Evolutionary conservation across 345 rosid species (phyloP), one percentile per base, ranked within the genome.

Genomic region (Hypericum perforatum): DNA sequence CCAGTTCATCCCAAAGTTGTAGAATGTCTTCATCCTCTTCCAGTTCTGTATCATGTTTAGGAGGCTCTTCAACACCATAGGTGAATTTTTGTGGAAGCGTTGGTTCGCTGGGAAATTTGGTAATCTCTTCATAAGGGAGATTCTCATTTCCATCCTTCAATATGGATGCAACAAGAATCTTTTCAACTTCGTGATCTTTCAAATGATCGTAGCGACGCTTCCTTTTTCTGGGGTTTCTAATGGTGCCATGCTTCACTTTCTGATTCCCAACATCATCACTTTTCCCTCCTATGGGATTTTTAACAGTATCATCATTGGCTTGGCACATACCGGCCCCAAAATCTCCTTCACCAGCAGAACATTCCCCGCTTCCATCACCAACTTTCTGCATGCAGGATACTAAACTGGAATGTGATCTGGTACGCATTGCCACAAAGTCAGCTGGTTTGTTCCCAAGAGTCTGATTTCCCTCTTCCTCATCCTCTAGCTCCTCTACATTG

Each of bases 1-100:
- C 62, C 79, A 79, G 67, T 38, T 84, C 88, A 57, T 48, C 58
- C 92, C 92, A 84, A 13, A 81, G 70, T 7, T 46, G 22, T 9
- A 75, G 76, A 47, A 78, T 3, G 37, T 73, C 82, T 55, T 65
- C 64, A 42, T 81, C 82, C 2, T 47, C 69, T 39, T 77, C 85
- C 47, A 85, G 61, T 59, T 64, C 73, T 61, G 74, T 78, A 0
- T 61, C 53, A n/a, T n/a, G n/a, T 7, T 49, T 66, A 56, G 39
- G 52, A 38, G 67, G 53, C 55, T 76, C 76, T 62, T 71, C 77
- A 9, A n/a, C 57, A 8, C 75, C 79, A 60, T 73, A 78, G 10
- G 68, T 72, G 67, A 64, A 59, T 60, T 74, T 74, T 60, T 63
- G 2, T 10, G 64, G 75, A 59, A 74, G 76, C 49, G 9, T 2